phyloP scores from a whole-genome alignment of 192 early-diverging fungal genomes.

The Haplosporangium gracile region DNA sequence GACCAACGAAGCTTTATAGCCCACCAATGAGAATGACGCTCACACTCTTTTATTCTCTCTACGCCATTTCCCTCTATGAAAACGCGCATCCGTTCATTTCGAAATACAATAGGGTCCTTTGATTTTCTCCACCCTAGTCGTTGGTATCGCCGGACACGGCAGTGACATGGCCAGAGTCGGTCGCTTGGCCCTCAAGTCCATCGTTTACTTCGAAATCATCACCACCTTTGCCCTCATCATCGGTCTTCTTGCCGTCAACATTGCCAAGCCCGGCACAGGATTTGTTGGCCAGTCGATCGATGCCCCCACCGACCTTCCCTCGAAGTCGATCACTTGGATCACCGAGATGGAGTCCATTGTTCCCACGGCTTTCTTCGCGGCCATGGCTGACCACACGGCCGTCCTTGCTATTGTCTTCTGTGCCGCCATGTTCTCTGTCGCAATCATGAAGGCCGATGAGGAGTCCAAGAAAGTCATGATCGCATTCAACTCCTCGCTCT shows the following conservation, averaged over 20 bases:
- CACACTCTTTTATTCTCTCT: neutral
- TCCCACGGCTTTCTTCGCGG: constrained; percentile 70
- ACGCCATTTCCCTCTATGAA: neutral
- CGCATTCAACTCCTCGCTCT: constrained; percentile 66
- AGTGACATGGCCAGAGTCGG: constrained; percentile 73
- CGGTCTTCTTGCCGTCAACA: constrained; percentile 75
- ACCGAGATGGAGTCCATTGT: constrained; percentile 69
- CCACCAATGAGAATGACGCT: neutral
- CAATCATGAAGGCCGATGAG: constrained; percentile 60
- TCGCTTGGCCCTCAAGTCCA: constrained; percentile 73
- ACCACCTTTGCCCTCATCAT: constrained; percentile 75
- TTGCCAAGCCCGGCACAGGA: constrained; percentile 73
- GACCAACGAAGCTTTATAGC: neutral
- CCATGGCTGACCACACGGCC: constrained; percentile 51
- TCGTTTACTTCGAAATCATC: constrained; percentile 76
- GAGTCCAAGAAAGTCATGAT: constrained; percentile 64
- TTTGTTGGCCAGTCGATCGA: constrained; percentile 35
- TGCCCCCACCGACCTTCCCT: neutral
- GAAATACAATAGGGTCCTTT: constrained; percentile 62
- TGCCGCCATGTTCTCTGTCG: constrained; percentile 74
- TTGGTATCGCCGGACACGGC: constrained; percentile 81
- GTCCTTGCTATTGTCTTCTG: constrained; percentile 74
- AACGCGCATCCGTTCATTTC: neutral
- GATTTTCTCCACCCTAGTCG: constrained; percentile 79
- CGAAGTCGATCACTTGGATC: constrained; percentile 61